A percentile compares a stretch with the other conserved stretches of the same genome.
Evolutionary conservation across 371 early-diverging fungal genomes (phyloP).

Genomic region (Blakeslea trispora): DNA sequence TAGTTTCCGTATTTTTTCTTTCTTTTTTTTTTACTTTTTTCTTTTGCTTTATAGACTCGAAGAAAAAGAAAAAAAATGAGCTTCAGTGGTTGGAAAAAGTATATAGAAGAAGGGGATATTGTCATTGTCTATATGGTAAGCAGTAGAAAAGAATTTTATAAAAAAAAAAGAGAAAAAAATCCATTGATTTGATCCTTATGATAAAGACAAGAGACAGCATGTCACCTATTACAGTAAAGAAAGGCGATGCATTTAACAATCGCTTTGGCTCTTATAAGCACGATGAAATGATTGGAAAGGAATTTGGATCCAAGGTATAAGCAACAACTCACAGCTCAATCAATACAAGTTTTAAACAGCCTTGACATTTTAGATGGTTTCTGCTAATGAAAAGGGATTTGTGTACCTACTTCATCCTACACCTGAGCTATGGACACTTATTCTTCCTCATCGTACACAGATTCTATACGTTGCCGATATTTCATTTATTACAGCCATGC

Average conservation of each 20-base stretch:
- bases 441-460: slow-evolving; percentile 94
- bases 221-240: slow-evolving; percentile 57
- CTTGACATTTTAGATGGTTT: slow-evolving; percentile 51
- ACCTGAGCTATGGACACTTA: slow-evolving; percentile 94
- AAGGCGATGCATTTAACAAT: slow-evolving; percentile 67
- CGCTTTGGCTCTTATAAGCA: slow-evolving; percentile 79
- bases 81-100: slow-evolving; percentile 51
- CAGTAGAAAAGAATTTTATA: no score
- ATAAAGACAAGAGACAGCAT: slow-evolving; percentile 70
- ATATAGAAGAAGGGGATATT: slow-evolving; percentile 63
- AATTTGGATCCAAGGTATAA: slow-evolving; percentile 78
- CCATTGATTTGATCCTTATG: not conserved
- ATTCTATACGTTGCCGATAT: slow-evolving; percentile 94
- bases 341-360: not conserved
- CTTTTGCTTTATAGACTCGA: no score
- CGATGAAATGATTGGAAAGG: slow-evolving; percentile 82
- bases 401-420: slow-evolving; percentile 92
- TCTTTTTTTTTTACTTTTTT: no score
- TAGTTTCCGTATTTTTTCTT: slow-evolving; percentile 9
- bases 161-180: not conserved
- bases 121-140: slow-evolving; percentile 64
- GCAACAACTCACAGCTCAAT: not conserved
- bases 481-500: slow-evolving; percentile 76
- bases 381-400: slow-evolving; percentile 76
- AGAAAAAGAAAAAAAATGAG: slow-evolving; percentile 30